These are phyloP conservation scores for Fusarium sublunatum DNA, from an alignment of 2,329 filamentous ascomycete genomes.

Conservation along the genomic window DNA sequence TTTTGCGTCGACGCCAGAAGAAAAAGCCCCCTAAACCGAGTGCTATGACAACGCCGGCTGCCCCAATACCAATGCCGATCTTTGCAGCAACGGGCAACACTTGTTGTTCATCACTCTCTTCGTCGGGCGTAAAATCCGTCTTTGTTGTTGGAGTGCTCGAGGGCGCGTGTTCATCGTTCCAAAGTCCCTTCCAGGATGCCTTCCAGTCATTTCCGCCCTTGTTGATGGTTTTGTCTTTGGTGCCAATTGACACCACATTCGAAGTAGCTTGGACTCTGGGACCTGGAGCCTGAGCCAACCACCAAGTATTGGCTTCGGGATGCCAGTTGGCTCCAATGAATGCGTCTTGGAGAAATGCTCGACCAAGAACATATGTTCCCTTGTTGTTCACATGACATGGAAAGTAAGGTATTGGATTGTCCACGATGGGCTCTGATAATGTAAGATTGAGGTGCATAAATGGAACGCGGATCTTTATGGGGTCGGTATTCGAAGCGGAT, in stretches of 20 bases:
- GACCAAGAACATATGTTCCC: constrained; percentile 51
- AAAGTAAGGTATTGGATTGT: constrained; percentile 35
- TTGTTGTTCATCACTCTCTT: not conserved
- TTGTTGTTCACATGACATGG: constrained; percentile 52
- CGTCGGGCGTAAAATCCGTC: not conserved
- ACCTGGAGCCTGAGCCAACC: constrained; percentile 32
- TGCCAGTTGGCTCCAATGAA: constrained; percentile 58
- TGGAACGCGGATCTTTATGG: constrained; percentile 4
- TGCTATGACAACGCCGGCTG: not conserved
- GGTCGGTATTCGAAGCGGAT: not conserved
- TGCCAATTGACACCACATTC: constrained; percentile 3
- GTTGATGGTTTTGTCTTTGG: constrained; percentile 4
- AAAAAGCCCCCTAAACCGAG: not conserved
- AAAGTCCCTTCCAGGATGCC: constrained; percentile 24
- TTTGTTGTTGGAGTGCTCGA: not conserved
- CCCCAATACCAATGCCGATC: not conserved
- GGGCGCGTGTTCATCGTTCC: constrained; percentile 7
- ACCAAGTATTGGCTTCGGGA: constrained; percentile 26
- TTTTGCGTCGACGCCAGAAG: not conserved
- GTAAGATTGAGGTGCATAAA: constrained; percentile 22
- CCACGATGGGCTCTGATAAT: not conserved
- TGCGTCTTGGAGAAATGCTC: constrained; percentile 57
- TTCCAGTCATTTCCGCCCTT: constrained; percentile 31
- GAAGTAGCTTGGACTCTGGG: constrained; percentile 6
- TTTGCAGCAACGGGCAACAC: not conserved